Base-by-base conservation (phyloP, 2,329 filamentous ascomycete genomes). In the Juglanconis sp. region DNA sequence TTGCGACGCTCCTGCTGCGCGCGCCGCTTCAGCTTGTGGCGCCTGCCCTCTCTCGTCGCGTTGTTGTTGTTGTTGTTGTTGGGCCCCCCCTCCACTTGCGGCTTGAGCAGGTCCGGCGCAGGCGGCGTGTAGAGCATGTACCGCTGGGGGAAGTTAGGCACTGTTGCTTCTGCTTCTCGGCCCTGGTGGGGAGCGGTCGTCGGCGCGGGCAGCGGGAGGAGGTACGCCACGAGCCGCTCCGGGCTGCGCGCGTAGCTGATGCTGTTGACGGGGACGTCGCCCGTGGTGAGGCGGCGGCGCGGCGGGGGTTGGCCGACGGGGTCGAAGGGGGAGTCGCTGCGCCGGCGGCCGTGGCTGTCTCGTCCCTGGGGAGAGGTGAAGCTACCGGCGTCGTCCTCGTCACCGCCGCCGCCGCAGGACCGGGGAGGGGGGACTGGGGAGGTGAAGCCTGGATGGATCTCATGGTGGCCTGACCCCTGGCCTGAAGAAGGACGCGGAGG, bases 71-170 rank as follows among this genome's bases (percentile, higher is more conserved):
- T 24, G 24, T 2, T 24, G 24, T 2, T 24, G 17, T 17, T 17
- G 24, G 24, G 24, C 24, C 24, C 24, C 24, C 24, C 24, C 24
- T 24, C 24, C 24, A 24, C 24, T n/a, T 31, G 36, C 36, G 51
- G 57, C 35, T 59, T 59, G 17, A 59, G 57, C 6, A 59, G 57
- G n/a, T 59, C 38, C 1, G 57, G 57, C 1, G 57, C 57, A 2
- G 57, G 57, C 2, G 57, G 57, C 9, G 57, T 59, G 51, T 59
- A 59, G 42, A 59, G 44, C 57, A 59, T 53, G 57, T 54, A 59
- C 1, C 57, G 50, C 51, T 53, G 57, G 11, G 57, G 57, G 1
- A 59, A 32, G 40, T 24, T 24, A 24, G 24, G 24, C 24, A 24
- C 24, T 24, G 24, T 24, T 24, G 24, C 24, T 24, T 49, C 44